Base-by-base conservation (phyloP, 2,329 filamentous ascomycete genomes). In the Lachnellula hyalina region DNA sequence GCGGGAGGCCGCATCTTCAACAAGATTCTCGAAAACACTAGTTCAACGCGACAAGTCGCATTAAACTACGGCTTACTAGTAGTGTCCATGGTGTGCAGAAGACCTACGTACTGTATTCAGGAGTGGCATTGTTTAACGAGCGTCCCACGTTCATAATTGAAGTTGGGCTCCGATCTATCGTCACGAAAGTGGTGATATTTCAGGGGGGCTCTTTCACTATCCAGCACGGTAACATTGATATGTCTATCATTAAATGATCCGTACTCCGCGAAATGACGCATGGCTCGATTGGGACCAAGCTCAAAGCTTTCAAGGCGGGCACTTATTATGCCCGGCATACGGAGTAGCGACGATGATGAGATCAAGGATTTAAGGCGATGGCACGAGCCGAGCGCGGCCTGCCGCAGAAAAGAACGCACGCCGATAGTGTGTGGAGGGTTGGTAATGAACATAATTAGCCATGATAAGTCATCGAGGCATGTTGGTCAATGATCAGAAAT, bases 401-500 rank as follows among this genome's bases (percentile, higher is more conserved):
- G 51, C 45, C 40, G 51, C 46, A 44, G 49, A 23, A 48, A 40
- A 54, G 35, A 41, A 12, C 23, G 17, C 21, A 19, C 15, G 34
- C 34, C 12, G 21, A 51, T 32, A 17, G 17, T 34, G 50, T 46
- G 50, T 41, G 47, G 54, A 32, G 45, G 35, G 34, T 28, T 8
- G 32, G 28, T 51, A 53, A 47, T 44, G n/a, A 38, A 32, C 53
- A 55, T 58, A 63, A 63, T 63, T 63, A 60, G 25, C 42, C 34
- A 53, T 28, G 15, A 34, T 25, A 23, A 23, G 44, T 25, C 21
- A 15, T 14, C n/a, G 21, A 17, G 38, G 6, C 23, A n/a, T 19
- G 28, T 36, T 32, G 36, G 14, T 40, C 14, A 58, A 58, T 41
- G 46, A 36, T 42, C 58, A 36, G 63, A 65, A 66, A 66, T 66